Evolutionary conservation across 1,139 yeast genomes (phyloP), one percentile per base, ranked within the genome.

Genomic region (Candida mesenterica): DNA sequence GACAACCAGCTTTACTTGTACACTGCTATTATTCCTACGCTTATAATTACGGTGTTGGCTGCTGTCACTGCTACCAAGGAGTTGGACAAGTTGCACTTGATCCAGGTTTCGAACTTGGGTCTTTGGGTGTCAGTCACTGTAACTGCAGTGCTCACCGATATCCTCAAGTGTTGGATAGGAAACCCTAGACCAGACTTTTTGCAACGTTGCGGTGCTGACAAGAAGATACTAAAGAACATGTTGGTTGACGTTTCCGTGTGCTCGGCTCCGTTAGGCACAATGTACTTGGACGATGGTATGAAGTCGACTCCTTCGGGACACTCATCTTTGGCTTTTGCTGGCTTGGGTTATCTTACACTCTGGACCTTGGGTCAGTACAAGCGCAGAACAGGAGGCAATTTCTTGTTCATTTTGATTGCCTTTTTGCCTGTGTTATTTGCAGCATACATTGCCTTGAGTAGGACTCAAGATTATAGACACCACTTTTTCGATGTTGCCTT

Each of bases 261-360:
- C 39, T 55, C 68, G 2, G 60, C 66, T 2, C 73, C 73, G 0
- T 57, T 55, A 37, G 81, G 85, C 1, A 48, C 59, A 13, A 74
- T 65, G n/a, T 72, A 79, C 9, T 53, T 83, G 15, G 44, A 59
- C 23, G 95, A 86, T 49, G 95, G 95, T 0, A 72, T 82, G 65
- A 75, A 86, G 51, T 79, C 89, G 5, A 81, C 90, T 0, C 95
- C 95, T 1, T 80, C 89, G 1, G 95, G 95, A 8, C 95, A 86
- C 53, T 73, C 90, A 1, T 77, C 88, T 8, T 63, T 79, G 42
- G 69, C 87, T 20, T 86, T 85, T 57, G 63, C 85, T 1, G 82
- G 87, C 1, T 64, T 84, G 39, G 72, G 75, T n/a, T 84, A 70
- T 53, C 58, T 79, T 26, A 58, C 81, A 1, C 39, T 53, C 33